Conservation (phyloP, 352 stramenopile species). For the Discostella stelligera region DNA sequence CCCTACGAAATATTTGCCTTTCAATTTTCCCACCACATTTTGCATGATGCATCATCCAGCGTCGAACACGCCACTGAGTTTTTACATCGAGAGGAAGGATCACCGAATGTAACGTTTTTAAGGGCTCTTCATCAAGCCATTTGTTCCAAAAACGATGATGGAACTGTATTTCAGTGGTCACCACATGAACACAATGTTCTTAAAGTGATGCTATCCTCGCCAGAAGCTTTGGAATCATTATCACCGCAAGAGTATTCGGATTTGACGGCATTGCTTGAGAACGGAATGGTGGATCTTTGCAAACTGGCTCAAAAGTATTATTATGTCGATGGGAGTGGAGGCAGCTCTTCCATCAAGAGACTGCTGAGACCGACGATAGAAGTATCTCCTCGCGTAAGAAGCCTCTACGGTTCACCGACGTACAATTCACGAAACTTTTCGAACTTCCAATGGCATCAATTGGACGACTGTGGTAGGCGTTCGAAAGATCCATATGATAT, state of each 20-base stretch:
- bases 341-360: slow-evolving; percentile 56
- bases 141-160: slow-evolving; percentile 18
- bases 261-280: slow-evolving; percentile 33
- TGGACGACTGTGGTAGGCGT: slow-evolving; percentile 19
- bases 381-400: slow-evolving; percentile 29
- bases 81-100: slow-evolving; percentile 42
- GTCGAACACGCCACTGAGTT: slow-evolving; percentile 53
- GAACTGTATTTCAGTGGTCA: slow-evolving; percentile 59
- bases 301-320: slow-evolving; percentile 49
- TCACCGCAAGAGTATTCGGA: slow-evolving; percentile 25
- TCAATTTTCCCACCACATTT: slow-evolving; percentile 60
- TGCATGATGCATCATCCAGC: slow-evolving; percentile 19
- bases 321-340: slow-evolving; percentile 56
- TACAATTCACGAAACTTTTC: slow-evolving; percentile 60
- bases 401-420: slow-evolving; percentile 39
- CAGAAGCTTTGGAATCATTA: slow-evolving; percentile 28
- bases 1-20: slow-evolving; percentile 55
- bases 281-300: slow-evolving; percentile 53
- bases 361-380: slow-evolving; percentile 51
- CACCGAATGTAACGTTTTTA: slow-evolving; percentile 45
- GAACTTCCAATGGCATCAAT: slow-evolving; percentile 60
- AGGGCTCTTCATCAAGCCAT: slow-evolving; percentile 39
- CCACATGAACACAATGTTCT: slow-evolving; percentile 55
- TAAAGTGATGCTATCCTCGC: slow-evolving; percentile 31
- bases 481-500: slow-evolving; percentile 54